Evolutionary conservation across 106 monocot species (phyloP), one percentile per base, ranked within the genome.

Genomic region (Platanthera zijinensis): DNA sequence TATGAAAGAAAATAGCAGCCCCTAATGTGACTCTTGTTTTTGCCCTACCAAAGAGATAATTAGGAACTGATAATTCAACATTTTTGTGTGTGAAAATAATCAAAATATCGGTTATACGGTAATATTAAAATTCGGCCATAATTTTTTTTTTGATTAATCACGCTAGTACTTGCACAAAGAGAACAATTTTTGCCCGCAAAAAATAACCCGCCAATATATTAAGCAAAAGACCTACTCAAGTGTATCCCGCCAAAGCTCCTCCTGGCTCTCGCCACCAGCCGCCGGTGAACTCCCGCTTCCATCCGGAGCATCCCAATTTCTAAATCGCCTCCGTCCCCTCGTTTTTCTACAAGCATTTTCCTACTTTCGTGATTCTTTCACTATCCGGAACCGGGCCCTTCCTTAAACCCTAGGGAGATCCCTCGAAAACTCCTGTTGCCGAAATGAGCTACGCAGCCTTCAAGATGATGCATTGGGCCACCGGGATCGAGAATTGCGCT

Each of bases 391-490:
- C 32, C 45, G 2, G 15, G 32, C 22, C 21, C 45, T 71, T 73
- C 18, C 50, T 7, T 10, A 71, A 81, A 76, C 61, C 81, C 71
- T 61, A 71, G 69, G 15, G 1, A 48, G 62, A 59, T n/a, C 50
- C 5, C 8, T 51, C 11, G 11, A 15, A 51, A 72, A 22, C 25
- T 50, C 49, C 25, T 25, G 25, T 19, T 2, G 15, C 49, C 25
- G 83, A 45, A 69, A 99, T 99, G 94, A 99, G 94, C 82, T 99
- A 94, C 89, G 94, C 94, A 25, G 89, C 91, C 10, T 99, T 92
- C 84, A 99, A 99, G 88, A 86, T 99, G 89, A 83, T 88, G 89
- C 99, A 92, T 78, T 71, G 80, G 79, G 78, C 99, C n/a, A 99
- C 99, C 14, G 89, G 94, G 48, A 88, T 99, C 79, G 99, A 99